phyloP scores from a whole-genome alignment of 352 stramenopile species.

The Phytopythium mirpurense region DNA sequence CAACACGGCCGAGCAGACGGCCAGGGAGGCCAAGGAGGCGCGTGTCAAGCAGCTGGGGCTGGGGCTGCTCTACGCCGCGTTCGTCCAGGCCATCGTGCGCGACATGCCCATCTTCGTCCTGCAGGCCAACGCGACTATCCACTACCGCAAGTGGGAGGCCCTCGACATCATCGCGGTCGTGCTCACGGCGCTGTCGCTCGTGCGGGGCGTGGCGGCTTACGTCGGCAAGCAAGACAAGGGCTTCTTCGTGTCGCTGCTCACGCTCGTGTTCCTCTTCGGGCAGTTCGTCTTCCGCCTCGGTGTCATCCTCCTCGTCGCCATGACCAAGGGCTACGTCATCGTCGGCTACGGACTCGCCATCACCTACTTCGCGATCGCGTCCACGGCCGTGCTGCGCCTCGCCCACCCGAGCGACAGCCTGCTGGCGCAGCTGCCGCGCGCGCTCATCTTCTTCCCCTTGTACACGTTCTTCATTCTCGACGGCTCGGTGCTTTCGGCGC shows the following conservation, averaged over 20 bases:
- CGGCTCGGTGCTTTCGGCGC: conserved; percentile 32
- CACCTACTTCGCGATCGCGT: conserved; percentile 27
- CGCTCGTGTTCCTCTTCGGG: conserved; percentile 41
- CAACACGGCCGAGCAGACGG: neutral
- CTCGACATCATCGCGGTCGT: conserved; percentile 56
- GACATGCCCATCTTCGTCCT: conserved; percentile 71
- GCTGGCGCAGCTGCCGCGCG: conserved; percentile 32
- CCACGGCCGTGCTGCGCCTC: conserved; percentile 26
- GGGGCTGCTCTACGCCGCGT: conserved; percentile 43
- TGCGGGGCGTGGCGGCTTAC: conserved; percentile 35
- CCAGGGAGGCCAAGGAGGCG: conserved; percentile 4
- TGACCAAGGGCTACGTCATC: conserved; percentile 44
- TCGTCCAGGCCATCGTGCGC: conserved; percentile 63
- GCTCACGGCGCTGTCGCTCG: conserved; percentile 44
- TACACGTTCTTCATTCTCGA: conserved; percentile 63
- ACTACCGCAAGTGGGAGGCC: conserved; percentile 75
- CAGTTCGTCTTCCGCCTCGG: conserved; percentile 59
- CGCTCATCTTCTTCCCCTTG: conserved; percentile 59
- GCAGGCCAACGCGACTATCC: conserved; percentile 71
- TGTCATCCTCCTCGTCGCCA: conserved; percentile 60
- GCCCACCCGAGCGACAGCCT: conserved; percentile 28
- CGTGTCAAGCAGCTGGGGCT: conserved; percentile 15
- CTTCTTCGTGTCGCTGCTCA: conserved; percentile 20
- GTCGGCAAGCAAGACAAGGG: conserved; percentile 37
- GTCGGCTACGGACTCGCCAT: conserved; percentile 31